phyloP scores from a whole-genome alignment of 1,284 basidiomycete genomes.

The Tremellales sp. region DNA sequence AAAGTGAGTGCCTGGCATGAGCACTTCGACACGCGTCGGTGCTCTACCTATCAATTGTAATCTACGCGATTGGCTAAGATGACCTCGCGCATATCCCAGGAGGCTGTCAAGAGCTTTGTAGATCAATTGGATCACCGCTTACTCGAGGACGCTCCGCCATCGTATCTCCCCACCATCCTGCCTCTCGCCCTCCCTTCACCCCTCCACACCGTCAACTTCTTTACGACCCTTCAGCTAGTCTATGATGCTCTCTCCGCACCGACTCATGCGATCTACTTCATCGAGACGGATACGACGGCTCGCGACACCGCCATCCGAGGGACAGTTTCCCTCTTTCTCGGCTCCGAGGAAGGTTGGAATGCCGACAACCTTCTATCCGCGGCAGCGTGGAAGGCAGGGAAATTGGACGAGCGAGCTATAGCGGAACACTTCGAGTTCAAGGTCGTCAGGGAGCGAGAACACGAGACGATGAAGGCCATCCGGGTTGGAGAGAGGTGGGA shows the following conservation, averaged over 20 bases:
- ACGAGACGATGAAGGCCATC: conserved; percentile 29
- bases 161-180: conserved; percentile 26
- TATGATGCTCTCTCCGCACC: conserved; percentile 15
- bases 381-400: conserved; percentile 18
- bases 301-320: conserved; percentile 27
- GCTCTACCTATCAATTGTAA: too few species aligned
- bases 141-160: conserved; percentile 12
- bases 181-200: conserved; percentile 33
- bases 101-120: not conserved
- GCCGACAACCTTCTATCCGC: conserved; percentile 20
- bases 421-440: conserved; percentile 29
- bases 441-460: conserved; percentile 28
- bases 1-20: too few species aligned
- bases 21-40: too few species aligned
- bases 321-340: conserved; percentile 30
- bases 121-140: conserved; percentile 4
- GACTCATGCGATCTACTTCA: conserved; percentile 18
- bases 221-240: conserved; percentile 26
- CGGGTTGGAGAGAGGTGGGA: conserved; percentile 28
- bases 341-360: conserved; percentile 23
- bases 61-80: too few species aligned
- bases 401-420: conserved; percentile 17
- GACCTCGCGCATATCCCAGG: too few species aligned
- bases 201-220: conserved; percentile 30
- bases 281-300: conserved; percentile 8